These are phyloP conservation scores for Saccharomycopsis sp. DNA, from an alignment of 805 yeast species.

Conservation along the genomic window DNA sequence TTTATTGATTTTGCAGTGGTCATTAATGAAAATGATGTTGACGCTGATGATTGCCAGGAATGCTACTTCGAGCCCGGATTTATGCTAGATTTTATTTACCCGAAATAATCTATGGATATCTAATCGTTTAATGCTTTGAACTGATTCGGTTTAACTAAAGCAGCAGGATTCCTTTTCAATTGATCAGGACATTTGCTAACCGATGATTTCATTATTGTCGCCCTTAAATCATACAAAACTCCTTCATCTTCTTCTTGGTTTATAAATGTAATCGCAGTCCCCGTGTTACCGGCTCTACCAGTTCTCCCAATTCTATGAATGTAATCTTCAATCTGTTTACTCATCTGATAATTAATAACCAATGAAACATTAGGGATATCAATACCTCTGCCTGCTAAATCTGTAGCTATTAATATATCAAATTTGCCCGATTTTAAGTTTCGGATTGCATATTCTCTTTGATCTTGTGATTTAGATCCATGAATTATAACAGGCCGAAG, in stretches of 20 bases:
- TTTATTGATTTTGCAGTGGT: conserved; percentile 80
- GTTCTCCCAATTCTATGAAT: conserved; percentile 95
- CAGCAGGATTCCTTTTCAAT: conserved; percentile 17
- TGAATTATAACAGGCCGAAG: conserved; percentile 60
- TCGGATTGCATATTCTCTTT: conserved; percentile 70
- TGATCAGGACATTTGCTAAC: conserved; percentile 20
- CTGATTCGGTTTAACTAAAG: conserved; percentile 17
- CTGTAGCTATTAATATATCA: conserved; percentile 79
- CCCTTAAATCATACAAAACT: conserved; percentile 37
- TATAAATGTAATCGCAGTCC: conserved; percentile 70
- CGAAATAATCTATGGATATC: too few relatives aligned
- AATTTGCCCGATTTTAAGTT: conserved; percentile 49
- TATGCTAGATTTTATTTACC: conserved; percentile 23
- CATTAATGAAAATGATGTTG: conserved; percentile 75
- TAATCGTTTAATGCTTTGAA: conserved; percentile 17
- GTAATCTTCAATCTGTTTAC: conserved; percentile 70
- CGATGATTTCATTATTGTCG: conserved; percentile 12
- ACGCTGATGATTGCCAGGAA: conserved; percentile 79
- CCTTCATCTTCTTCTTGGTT: conserved; percentile 47
- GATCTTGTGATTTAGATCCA: conserved; percentile 81
- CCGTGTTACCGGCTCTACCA: conserved; percentile 85
- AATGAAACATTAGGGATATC: conserved; percentile 83
- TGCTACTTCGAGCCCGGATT: conserved; percentile 60
- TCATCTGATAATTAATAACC: conserved; percentile 83
- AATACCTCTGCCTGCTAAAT: conserved; percentile 93